Base-by-base conservation (phyloP, 495 filamentous ascomycete genomes). In the Penicillium verhagenii region DNA sequence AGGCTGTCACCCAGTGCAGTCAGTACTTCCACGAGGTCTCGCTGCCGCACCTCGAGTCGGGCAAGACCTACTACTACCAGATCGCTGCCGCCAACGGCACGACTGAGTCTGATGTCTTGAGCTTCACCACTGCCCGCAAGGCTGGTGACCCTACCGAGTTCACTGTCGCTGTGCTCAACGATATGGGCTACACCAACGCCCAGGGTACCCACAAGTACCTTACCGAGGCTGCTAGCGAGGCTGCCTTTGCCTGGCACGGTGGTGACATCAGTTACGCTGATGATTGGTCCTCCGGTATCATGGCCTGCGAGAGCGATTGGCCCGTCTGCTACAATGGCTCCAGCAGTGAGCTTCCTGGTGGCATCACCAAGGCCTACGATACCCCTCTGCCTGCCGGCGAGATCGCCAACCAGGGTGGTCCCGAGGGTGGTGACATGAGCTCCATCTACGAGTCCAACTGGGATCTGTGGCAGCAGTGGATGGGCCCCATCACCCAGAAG, bases 281-380 rank as follows among this genome's bases (percentile, higher is more conserved):
- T 57, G 73, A 78, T 49, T 77, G 75, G 72, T 79, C 72, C 39
- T 75, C 72, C 18, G 79, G 78, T 11, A 75, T 80, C 40, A 63
- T 82, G 23, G 72, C 79, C 24, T 82, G 79, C 52, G 69, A 59
- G 39, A 54, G 65, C 45, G 64, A 70, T 58, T 82, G 79, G 78
- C 73, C 75, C 3, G 74, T 82, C 8, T 82, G 79, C 69, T 82
- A 80, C 57, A 80, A 80, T 53, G 79, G 79, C 29, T 72, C 76
- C 8, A 69, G 61, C 33, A 75, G 61, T 33, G 40, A 56, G 47
- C 64, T 79, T 8, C 75, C 75, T 10, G 68, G 67, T 9, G 68
- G 64, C 6, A 50, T 72, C 33, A 64, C 75, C 0, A 56, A 66
- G 0, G 68, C 70, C 18, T 79, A 79, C 59, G 60, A 70, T 46